Evolutionary conservation across 441 rosid genomes (phyloP).

Genomic region (Populus trichocarpa): DNA sequence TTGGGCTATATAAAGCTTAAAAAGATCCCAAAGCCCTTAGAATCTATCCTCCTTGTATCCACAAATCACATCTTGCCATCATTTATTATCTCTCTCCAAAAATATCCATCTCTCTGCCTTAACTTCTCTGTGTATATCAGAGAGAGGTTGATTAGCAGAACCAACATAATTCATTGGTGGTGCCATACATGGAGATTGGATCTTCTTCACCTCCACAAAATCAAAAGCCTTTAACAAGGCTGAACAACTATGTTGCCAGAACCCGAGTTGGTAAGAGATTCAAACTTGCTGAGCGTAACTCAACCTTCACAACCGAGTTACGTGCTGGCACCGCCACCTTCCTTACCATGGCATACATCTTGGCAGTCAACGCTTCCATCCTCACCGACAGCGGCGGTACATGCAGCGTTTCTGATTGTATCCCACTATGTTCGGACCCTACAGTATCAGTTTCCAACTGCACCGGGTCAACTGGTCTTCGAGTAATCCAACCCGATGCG

Average conservation of each 20-base stretch:
- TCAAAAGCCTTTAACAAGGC: constrained; percentile 37
- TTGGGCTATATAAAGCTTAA: too few species aligned
- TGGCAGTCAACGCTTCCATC: constrained; percentile 23
- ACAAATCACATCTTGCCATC: too few species aligned
- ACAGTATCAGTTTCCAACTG: constrained; percentile 44
- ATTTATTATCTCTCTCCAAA: too few species aligned
- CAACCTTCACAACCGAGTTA: constrained; percentile 89
- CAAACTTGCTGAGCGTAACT: constrained; percentile 63
- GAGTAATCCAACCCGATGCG: constrained; percentile 48
- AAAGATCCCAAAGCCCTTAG: too few species aligned
- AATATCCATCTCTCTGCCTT: too few species aligned
- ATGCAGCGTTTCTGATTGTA: constrained; percentile 77
- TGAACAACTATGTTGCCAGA: constrained; percentile 50
- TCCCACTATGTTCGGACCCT: constrained; percentile 70
- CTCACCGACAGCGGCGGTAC: constrained; percentile 82
- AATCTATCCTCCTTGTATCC: too few species aligned
- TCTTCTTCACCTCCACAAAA: constrained; percentile 18
- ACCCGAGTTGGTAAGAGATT: constrained; percentile 63
- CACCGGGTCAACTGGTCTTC: constrained; percentile 39
- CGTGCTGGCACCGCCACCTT: constrained; percentile 95
- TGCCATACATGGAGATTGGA: constrained; percentile 25
- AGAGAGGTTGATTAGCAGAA: background rate
- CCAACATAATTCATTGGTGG: background rate
- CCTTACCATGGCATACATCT: constrained; percentile 93
- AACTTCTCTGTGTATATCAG: too few species aligned